Evolutionary conservation across 2,329 filamentous ascomycete genomes (phyloP).

Genomic region (Alternaria gansuensis): DNA sequence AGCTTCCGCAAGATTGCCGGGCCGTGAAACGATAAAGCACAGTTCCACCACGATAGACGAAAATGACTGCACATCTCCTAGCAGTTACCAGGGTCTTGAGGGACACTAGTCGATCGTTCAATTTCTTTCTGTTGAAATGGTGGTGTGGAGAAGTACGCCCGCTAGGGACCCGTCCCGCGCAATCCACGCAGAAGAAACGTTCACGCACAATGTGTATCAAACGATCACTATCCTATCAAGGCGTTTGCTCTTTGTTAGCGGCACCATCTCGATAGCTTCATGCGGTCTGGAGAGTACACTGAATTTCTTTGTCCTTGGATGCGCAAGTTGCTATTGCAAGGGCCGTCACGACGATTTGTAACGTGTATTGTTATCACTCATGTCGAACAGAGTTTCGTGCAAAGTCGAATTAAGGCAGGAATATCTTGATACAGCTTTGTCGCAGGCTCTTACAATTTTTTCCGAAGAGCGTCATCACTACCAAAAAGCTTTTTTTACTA

Average conservation of each 20-base stretch:
- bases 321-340: neutral
- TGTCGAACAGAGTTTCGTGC: neutral
- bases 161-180: neutral
- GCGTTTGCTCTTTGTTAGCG: neutral
- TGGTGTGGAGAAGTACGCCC: neutral
- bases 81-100: neutral
- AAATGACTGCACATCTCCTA: neutral
- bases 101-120: neutral
- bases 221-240: neutral
- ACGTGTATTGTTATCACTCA: neutral
- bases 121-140: neutral
- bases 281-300: neutral
- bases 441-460: neutral
- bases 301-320: neutral
- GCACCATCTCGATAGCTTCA: neutral
- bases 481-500: neutral
- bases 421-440: neutral
- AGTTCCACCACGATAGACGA: neutral
- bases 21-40: neutral
- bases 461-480: neutral
- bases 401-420: neutral
- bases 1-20: conserved; percentile 5
- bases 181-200: neutral
- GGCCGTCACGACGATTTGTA: neutral
- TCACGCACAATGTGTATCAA: neutral